Evolutionary conservation across 106 monocot genomes (phyloP).

Genomic region (Allium fistulosum): DNA sequence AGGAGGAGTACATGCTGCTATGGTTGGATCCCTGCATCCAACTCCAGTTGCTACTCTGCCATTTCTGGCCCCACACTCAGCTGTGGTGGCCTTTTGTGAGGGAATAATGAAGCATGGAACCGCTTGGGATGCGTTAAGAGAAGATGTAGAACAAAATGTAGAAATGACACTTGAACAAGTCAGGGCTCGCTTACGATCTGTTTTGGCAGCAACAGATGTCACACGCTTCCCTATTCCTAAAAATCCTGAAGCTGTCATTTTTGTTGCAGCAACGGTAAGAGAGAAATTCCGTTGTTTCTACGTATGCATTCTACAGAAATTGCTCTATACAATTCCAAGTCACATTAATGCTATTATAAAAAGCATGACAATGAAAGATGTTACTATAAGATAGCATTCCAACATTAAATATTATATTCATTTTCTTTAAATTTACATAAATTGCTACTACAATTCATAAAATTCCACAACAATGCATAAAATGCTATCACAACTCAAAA

Average conservation of each 20-base stretch:
- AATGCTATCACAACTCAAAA: too few relatives aligned
- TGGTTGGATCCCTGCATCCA: conserved; percentile 95
- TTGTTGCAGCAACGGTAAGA: conserved; percentile 94
- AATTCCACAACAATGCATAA: too few relatives aligned
- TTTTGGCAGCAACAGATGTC: conserved; percentile 84
- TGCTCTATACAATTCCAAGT: too few relatives aligned
- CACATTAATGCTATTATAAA: too few relatives aligned
- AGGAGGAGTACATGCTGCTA: conserved; percentile 99
- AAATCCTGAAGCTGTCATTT: conserved; percentile 80
- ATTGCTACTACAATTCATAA: too few relatives aligned
- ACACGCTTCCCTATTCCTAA: conserved; percentile 90
- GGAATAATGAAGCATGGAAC: conserved; percentile 84
- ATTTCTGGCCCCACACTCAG: conserved; percentile 95
- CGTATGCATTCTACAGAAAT: too few relatives aligned
- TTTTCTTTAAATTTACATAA: too few relatives aligned
- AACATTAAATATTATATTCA: too few relatives aligned
- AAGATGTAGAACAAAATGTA: conserved; percentile 67
- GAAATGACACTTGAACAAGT: conserved; percentile 87
- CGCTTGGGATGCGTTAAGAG: conserved; percentile 91
- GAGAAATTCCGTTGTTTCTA: too few relatives aligned
- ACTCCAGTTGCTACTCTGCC: conserved; percentile 83
- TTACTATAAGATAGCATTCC: too few relatives aligned
- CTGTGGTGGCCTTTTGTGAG: conserved; percentile 95
- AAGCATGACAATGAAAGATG: too few relatives aligned
- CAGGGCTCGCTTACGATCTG: conserved; percentile 67